phyloP scores from a whole-genome alignment of 1,284 basidiomycete species.

The Malassezia vespertilionis region DNA sequence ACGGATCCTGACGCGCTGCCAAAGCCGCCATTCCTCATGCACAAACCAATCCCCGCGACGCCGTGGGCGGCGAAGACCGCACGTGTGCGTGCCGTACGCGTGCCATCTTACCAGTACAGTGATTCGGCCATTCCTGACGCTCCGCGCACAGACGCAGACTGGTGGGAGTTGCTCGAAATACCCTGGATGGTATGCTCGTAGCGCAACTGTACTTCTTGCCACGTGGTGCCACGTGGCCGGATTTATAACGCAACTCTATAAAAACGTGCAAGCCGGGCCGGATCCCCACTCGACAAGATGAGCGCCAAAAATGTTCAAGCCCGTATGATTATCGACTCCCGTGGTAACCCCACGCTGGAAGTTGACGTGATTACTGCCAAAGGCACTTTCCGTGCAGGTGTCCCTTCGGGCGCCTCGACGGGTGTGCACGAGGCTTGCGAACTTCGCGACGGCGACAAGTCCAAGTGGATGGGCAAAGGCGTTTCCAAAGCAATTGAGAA shows the following conservation, averaged over 20 bases:
- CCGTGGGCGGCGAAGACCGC: not conserved
- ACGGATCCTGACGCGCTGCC: not conserved
- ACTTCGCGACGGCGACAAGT: slow-evolving; percentile 91
- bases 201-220: not conserved
- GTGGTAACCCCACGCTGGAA: slow-evolving; percentile 48
- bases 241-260: too few relatives aligned
- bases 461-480: slow-evolving; percentile 77
- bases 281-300: slow-evolving; percentile 20
- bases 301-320: slow-evolving; percentile 37
- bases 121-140: not conserved
- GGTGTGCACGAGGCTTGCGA: slow-evolving; percentile 98
- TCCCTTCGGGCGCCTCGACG: slow-evolving; percentile 96
- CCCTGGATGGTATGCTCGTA: slow-evolving; percentile 8
- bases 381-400: slow-evolving; percentile 84
- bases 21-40: slow-evolving; percentile 4
- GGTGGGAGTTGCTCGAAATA: slow-evolving; percentile 10
- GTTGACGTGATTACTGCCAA: slow-evolving; percentile 45
- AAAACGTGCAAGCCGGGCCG: not conserved
- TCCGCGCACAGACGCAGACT: slow-evolving; percentile 5
- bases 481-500: slow-evolving; percentile 87
- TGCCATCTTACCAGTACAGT: slow-evolving; percentile 8
- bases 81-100: slow-evolving; percentile 1
- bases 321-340: slow-evolving; percentile 43
- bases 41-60: slow-evolving; percentile 1
- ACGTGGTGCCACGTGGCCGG: too few relatives aligned